Conservation (phyloP, 164 flowering plant genomes). For the Piper betle region DNA sequence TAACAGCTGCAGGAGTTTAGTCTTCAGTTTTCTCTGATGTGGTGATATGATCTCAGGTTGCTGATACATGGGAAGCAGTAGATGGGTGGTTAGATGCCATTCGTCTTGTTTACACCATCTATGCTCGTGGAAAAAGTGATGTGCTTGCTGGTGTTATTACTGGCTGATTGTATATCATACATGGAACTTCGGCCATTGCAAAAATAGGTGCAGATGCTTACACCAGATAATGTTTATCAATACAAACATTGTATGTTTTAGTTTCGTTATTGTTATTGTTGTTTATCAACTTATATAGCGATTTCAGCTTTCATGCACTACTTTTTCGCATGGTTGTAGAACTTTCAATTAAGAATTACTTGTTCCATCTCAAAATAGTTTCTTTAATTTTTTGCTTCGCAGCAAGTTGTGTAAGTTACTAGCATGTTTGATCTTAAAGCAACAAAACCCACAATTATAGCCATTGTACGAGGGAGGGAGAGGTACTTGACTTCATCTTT, state of each 20-base stretch:
- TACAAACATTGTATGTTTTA: background rate
- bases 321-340: background rate
- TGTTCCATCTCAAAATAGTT: background rate
- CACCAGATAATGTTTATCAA: background rate
- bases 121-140: constrained; percentile 77
- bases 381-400: background rate
- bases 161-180: constrained; percentile 20
- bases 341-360: background rate
- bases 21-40: background rate
- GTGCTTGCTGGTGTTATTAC: constrained; percentile 79
- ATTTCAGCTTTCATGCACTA: no score
- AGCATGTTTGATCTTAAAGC: no score
- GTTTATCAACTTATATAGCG: no score
- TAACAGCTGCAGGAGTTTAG: no score
- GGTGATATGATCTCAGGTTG: constrained; percentile 35
- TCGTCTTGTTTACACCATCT: constrained; percentile 84
- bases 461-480: no score
- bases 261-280: no score
- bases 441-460: no score
- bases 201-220: background rate
- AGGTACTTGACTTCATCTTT: no score
- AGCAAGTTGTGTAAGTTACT: no score
- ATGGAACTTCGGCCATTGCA: background rate
- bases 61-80: constrained; percentile 86
- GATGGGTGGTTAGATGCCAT: constrained; percentile 96